Percentiles rank a stretch among this genome's conserved stretches.
phyloP scores from a whole-genome alignment of 164 flowering plant genomes.

The Piper longum region DNA sequence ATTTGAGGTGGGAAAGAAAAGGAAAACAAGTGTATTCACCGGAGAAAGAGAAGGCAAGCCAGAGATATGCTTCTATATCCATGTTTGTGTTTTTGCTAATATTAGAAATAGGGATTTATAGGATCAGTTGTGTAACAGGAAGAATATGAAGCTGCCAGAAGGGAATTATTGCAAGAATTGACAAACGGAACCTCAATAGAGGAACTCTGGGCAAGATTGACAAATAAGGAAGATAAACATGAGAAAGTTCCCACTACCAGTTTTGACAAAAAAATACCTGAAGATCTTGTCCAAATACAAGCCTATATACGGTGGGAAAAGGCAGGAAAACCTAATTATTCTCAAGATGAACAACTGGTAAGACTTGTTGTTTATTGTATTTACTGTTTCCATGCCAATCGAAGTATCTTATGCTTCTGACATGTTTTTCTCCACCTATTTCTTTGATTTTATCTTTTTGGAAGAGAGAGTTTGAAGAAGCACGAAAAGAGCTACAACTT shows the following conservation, averaged over 20 bases:
- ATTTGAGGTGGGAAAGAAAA: conserved; percentile 91
- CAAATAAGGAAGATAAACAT: conserved; percentile 23
- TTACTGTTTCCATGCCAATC: not conserved
- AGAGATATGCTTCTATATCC: not conserved
- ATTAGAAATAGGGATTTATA: not conserved
- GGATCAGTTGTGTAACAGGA: conserved; percentile 22
- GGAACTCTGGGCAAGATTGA: conserved; percentile 45
- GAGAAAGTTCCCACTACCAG: conserved; percentile 18
- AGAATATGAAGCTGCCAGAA: conserved; percentile 93
- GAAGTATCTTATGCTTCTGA: not conserved
- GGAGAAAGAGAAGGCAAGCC: conserved; percentile 74
- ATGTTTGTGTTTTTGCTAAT: not conserved
- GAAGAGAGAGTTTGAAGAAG: conserved; percentile 69
- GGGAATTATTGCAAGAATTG: conserved; percentile 64
- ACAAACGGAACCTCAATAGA: conserved; percentile 60
- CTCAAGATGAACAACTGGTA: conserved; percentile 61
- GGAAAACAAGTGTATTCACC: conserved; percentile 86
- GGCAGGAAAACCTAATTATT: conserved; percentile 71
- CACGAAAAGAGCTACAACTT: conserved; percentile 50
- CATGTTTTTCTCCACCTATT: not conserved
- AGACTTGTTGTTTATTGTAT: not conserved
- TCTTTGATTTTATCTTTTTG: not conserved
- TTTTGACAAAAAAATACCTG: conserved; percentile 36
- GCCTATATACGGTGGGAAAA: conserved; percentile 77
- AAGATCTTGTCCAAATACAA: conserved; percentile 60